Evolutionary conservation across 2,329 filamentous ascomycete species (phyloP), one percentile per base, ranked within the genome.

Genomic region (Arthrobotrys conoides): DNA sequence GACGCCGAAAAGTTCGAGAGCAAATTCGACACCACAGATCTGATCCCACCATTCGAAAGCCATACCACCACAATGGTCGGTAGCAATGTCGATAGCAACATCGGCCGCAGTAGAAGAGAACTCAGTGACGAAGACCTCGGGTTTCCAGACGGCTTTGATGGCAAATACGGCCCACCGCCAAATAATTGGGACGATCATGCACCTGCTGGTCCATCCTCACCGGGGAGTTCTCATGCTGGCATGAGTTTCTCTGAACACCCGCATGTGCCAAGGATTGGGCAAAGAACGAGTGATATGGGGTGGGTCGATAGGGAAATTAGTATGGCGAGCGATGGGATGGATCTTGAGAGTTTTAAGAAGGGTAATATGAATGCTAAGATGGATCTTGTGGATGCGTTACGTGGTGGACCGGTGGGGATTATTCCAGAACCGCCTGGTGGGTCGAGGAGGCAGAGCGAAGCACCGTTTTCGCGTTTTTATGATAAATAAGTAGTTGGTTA

Each of bases 281-380:
- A 51, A 24, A 20, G 22, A 10, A 22, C 18, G 10, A 22, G 51
- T 5, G 67, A 67, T 22, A 46, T 71, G 46, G 66, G 57, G 8
- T 77, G 72, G 72, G 59, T 77, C 3, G 67, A 77, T 46, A 66
- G 14, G 33, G 72, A 77, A 30, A 77, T 77, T 14, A 67, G 51
- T 22, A 51, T 71, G 30, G 72, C 72, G 2, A 46, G 38, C 14
- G 51, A 55, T 16, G 67, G 66, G 0, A 65, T 71, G 49, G 67
- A 77, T 63, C 64, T 71, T 6, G 59, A 77, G 57, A 70, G 57
- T 16, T 77, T 77, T 18, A 77, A 53, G 41, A 77, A 46, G 22
- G 72, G 72, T 3, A 71, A 71, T 38, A 65, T 71, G 72, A 77
- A 71, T 53, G 59, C 66, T n/a, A 59, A 24, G 30, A 77, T 77